Evolutionary conservation across 1,284 basidiomycete species (phyloP).

Genomic region (Cryptococcus maquisensis): DNA sequence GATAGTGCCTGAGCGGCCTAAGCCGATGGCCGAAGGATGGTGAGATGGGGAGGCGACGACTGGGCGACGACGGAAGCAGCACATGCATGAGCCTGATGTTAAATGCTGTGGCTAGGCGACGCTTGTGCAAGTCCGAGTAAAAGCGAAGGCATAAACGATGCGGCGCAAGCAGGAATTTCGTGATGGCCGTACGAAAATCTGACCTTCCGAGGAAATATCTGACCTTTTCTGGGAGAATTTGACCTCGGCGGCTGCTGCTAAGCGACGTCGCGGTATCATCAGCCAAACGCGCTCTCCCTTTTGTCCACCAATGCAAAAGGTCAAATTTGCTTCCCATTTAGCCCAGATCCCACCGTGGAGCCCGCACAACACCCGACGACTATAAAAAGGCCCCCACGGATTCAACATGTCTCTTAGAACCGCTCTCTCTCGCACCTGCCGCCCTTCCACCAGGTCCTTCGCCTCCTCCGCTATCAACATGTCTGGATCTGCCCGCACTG

Average conservation of each 20-base stretch:
- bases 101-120: too few relatives aligned
- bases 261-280: background rate
- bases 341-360: background rate
- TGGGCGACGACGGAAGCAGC: too few relatives aligned
- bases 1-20: too few relatives aligned
- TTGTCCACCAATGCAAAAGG: background rate
- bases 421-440: background rate
- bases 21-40: too few relatives aligned
- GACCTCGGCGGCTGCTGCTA: background rate
- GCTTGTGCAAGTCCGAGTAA: too few relatives aligned
- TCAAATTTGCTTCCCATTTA: background rate
- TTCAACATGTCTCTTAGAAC: background rate
- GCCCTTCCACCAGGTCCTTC: background rate
- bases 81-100: background rate
- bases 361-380: background rate
- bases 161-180: background rate
- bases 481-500: conserved; percentile 20
- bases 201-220: background rate
- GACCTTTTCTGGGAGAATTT: background rate
- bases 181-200: background rate
- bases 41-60: too few relatives aligned
- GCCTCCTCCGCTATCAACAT: conserved; percentile 12
- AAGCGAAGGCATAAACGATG: too few relatives aligned
- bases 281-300: background rate
- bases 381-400: background rate